phyloP scores from a whole-genome alignment of 228 moss, liverwort and hornwort genomes.

The Sphagnum fallax region DNA sequence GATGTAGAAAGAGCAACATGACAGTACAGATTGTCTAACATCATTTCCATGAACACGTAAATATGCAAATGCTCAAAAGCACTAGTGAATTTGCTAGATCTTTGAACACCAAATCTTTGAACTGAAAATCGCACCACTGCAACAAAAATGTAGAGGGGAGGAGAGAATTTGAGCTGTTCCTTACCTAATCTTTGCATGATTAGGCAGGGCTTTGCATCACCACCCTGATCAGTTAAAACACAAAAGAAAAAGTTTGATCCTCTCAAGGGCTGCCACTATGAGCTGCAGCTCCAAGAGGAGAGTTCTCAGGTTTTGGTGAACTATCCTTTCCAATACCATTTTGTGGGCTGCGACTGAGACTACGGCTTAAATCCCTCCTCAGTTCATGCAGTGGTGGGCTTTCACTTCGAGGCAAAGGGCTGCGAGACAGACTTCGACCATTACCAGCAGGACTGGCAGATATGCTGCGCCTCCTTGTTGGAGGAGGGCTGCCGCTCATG shows the following conservation, averaged over 20 bases:
- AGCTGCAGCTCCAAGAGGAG: conserved; percentile 28
- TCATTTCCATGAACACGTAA: too few species aligned
- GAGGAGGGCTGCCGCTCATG: conserved; percentile 37
- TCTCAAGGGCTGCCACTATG: conserved; percentile 59
- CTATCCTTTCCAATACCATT: conserved; percentile 47
- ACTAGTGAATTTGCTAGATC: too few species aligned
- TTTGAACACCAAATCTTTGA: too few species aligned
- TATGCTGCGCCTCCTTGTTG: conserved; percentile 62
- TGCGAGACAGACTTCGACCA: conserved; percentile 64
- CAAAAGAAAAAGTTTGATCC: conserved; percentile 15
- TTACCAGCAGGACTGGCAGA: conserved; percentile 61
- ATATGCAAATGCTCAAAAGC: too few species aligned
- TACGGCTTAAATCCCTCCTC: conserved; percentile 27
- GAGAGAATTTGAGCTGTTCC: too few species aligned
- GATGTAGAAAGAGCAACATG: too few species aligned
- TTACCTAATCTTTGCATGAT: too few species aligned
- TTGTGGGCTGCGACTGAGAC: conserved; percentile 60
- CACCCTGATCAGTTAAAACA: too few species aligned
- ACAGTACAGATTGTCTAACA: too few species aligned
- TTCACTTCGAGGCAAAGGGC: conserved; percentile 36
- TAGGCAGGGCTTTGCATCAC: too few species aligned
- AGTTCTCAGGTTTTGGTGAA: conserved; percentile 31
- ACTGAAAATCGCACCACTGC: too few species aligned
- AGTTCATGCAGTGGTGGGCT: conserved; percentile 25
- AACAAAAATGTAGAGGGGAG: too few species aligned